These are phyloP conservation scores for Antitrichia curtipendula DNA, from an alignment of 225 moss, liverwort and hornwort genomes.

Conservation along the genomic window DNA sequence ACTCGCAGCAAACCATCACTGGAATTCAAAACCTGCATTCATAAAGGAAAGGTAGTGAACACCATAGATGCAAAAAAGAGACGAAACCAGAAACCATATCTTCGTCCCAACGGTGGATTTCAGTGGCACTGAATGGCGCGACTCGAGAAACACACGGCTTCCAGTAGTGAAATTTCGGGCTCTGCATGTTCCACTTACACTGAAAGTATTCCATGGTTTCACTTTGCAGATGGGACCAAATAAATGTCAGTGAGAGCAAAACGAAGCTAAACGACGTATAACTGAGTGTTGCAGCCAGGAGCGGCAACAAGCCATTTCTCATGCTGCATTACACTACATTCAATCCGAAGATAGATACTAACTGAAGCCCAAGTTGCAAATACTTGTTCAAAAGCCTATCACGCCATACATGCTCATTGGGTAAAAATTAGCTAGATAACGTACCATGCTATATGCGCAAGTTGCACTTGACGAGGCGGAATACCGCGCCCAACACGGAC, in stretches of 20 bases:
- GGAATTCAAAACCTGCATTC: not conserved
- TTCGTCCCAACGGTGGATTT: not conserved
- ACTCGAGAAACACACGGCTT: too few species aligned
- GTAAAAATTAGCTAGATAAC: too few species aligned
- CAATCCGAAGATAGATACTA: not conserved
- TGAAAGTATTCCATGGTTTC: not conserved
- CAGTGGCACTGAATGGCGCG: too few species aligned
- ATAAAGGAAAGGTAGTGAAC: not conserved
- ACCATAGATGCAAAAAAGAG: not conserved
- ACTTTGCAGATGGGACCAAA: not conserved
- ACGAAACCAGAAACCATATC: not conserved
- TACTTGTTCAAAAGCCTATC: not conserved
- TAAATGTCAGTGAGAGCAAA: not conserved
- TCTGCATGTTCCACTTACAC: not conserved
- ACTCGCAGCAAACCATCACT: not conserved
- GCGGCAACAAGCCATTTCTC: not conserved
- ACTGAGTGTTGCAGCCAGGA: not conserved
- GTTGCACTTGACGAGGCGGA: fast-evolving
- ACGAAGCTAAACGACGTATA: not conserved
- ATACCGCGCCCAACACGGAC: not conserved
- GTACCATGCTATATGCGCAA: not conserved
- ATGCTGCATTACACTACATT: not conserved
- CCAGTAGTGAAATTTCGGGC: not conserved
- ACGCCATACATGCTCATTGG: not conserved
- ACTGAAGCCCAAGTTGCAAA: not conserved